These are phyloP conservation scores for Inosperma sp. DNA, from an alignment of 768 basidiomycete genomes.

Conservation along the genomic window DNA sequence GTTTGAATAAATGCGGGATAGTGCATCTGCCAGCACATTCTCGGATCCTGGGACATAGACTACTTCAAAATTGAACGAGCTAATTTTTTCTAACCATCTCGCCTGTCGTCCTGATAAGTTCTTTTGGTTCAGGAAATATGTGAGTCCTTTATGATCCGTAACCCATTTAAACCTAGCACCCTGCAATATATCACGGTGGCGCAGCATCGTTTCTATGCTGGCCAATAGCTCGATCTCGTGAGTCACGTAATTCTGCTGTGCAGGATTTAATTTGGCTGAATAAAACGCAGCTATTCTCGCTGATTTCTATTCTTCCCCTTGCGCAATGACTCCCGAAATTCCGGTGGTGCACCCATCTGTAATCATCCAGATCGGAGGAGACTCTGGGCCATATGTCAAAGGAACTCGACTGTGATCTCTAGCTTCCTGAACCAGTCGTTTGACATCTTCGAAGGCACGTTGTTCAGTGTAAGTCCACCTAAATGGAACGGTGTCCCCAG, in stretches of 20 bases:
- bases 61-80: slow-evolving; percentile 34
- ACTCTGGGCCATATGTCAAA: slow-evolving; percentile 14
- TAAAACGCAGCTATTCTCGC: slow-evolving; percentile 28
- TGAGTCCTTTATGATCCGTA: slow-evolving; percentile 33
- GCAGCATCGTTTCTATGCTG: slow-evolving; percentile 32
- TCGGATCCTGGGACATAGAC: slow-evolving; percentile 32
- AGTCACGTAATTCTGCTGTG: slow-evolving; percentile 36
- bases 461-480: slow-evolving; percentile 24
- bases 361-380: slow-evolving; percentile 22
- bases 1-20: slow-evolving; percentile 18
- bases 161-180: slow-evolving; percentile 28
- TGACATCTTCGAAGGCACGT: slow-evolving; percentile 31
- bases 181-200: slow-evolving; percentile 25
- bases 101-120: slow-evolving; percentile 34
- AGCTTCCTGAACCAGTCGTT: slow-evolving; percentile 14
- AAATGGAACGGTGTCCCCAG: slow-evolving; percentile 20
- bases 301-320: slow-evolving; percentile 19
- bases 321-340: slow-evolving; percentile 22
- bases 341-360: slow-evolving; percentile 28
- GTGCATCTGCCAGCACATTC: slow-evolving; percentile 32
- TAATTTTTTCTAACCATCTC: slow-evolving; percentile 37
- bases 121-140: slow-evolving; percentile 29
- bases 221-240: slow-evolving; percentile 38
- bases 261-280: slow-evolving; percentile 31
- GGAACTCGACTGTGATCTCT: slow-evolving; percentile 20